These are phyloP conservation scores for Saksenaea oblongispora DNA, from an alignment of 371 early-diverging fungal genomes.

Conservation along the genomic window DNA sequence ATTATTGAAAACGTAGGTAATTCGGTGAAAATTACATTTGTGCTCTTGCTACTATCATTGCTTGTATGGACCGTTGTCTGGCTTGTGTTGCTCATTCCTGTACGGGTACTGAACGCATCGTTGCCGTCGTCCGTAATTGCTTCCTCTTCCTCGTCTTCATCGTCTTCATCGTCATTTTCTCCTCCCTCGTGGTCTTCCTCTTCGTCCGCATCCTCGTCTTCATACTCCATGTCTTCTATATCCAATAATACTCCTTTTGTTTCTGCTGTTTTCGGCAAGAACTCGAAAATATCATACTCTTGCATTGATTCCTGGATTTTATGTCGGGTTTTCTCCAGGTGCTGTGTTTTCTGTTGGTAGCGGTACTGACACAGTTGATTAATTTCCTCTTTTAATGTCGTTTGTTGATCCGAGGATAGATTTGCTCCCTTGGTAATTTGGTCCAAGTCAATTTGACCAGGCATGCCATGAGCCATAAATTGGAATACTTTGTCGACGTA, in stretches of 20 bases:
- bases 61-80: neutral
- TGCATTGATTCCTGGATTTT: neutral
- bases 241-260: neutral
- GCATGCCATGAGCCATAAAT: constrained; percentile 22
- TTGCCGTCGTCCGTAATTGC: neutral
- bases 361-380: constrained; percentile 35
- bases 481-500: constrained; percentile 29
- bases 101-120: neutral
- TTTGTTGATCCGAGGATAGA: neutral
- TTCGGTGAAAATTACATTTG: neutral
- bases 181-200: neutral
- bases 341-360: constrained; percentile 30
- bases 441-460: constrained; percentile 23
- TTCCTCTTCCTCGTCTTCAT: constrained; percentile 7
- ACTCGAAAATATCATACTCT: neutral
- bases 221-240: constrained; percentile 12
- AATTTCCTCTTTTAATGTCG: constrained; percentile 25
- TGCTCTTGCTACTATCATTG: constrained; percentile 10
- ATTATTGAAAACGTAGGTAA: constrained; percentile 8
- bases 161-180: constrained; percentile 1
- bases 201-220: constrained; percentile 15
- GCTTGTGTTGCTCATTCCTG: neutral
- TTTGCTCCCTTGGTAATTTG: constrained; percentile 4
- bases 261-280: neutral
- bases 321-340: constrained; percentile 20